Base-by-base conservation (phyloP, 164 flowering plant species). In the Magnolia officinalis region DNA sequence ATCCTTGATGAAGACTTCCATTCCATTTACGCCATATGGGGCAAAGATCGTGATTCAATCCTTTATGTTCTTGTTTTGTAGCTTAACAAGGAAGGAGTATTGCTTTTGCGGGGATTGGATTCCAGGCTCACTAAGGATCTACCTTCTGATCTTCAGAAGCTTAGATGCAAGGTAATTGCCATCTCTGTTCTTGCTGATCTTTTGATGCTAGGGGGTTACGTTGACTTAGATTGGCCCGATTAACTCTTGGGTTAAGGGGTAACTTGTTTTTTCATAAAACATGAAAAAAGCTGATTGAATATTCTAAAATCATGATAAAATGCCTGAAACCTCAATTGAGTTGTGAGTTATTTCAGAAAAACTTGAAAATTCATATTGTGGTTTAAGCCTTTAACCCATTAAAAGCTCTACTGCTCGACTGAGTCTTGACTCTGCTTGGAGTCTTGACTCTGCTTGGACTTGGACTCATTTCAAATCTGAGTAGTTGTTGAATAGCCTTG, bases 51-150 rank as follows among this genome's bases (percentile, higher is more conserved):
- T 5, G 45, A 37, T 37, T 37, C 45, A 37, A 37, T 37, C 45
- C 45, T 26, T 37, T 68, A 51, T 68, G 49, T 68, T 24, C 1
- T 50, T 77, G 37, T 59, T 55, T 72, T n/a, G 90, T 92, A 96
- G 99, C 83, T 96, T 9, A 88, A 89, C 67, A 86, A 90, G 71
- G 97, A 93, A 50, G 97, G 98, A 14, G 96, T 94, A 19, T 75
- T 94, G 78, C 94, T 96, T 18, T 79, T 96, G 63, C 87, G 98
- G 1, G 98, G 98, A 70, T 77, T 96, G 76, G 99, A 96, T 75
- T 94, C 99, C 31, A 88, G 98, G 85, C 98, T 96, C 14, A 88
- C 99, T 1, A 93, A 93, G 79, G 96, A 93, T 81, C 97, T 94
- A 67, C 97, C 99, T 64, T 83, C 94, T 65, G 98, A 96, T 84